Conservation (phyloP, 23 red algal species). For the Agarophyton chilense region DNA sequence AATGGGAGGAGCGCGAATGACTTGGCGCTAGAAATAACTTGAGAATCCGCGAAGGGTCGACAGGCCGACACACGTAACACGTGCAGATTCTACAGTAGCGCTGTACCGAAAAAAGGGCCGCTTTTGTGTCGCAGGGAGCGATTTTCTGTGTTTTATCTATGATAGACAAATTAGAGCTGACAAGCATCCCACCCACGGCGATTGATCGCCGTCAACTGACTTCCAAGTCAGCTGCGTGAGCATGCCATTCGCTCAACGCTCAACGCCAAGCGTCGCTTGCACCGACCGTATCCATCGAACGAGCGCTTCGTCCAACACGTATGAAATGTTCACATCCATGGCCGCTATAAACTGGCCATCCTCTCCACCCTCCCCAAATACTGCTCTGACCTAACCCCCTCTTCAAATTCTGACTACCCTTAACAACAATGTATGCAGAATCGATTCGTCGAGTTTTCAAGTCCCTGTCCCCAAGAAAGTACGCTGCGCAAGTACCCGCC, state of each 20-base stretch:
- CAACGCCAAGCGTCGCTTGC: slow-evolving; percentile 20
- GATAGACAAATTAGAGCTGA: neutral
- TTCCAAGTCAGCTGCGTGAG: neutral
- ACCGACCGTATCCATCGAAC: neutral
- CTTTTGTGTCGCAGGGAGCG: neutral
- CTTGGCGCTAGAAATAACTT: slow-evolving; percentile 3
- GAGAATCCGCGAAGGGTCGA: neutral
- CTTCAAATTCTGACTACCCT: neutral
- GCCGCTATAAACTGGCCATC: neutral
- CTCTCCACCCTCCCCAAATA: neutral
- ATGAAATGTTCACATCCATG: neutral
- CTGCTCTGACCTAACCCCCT: neutral
- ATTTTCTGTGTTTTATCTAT: neutral
- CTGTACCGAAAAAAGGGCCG: neutral
- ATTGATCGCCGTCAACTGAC: neutral
- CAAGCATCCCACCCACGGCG: neutral
- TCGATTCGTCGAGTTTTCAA: slow-evolving; percentile 57
- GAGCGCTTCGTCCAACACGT: neutral
- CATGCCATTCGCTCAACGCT: neutral
- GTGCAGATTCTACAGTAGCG: neutral
- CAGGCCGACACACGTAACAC: neutral
- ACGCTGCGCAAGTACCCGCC: neutral
- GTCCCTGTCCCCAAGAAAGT: slow-evolving; percentile 48
- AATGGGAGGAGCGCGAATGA: neutral
- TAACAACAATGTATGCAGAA: slow-evolving; percentile 20